These are phyloP conservation scores for Apophysomyces trapeziformis DNA, from an alignment of 371 early-diverging fungal species.

Conservation along the genomic window DNA sequence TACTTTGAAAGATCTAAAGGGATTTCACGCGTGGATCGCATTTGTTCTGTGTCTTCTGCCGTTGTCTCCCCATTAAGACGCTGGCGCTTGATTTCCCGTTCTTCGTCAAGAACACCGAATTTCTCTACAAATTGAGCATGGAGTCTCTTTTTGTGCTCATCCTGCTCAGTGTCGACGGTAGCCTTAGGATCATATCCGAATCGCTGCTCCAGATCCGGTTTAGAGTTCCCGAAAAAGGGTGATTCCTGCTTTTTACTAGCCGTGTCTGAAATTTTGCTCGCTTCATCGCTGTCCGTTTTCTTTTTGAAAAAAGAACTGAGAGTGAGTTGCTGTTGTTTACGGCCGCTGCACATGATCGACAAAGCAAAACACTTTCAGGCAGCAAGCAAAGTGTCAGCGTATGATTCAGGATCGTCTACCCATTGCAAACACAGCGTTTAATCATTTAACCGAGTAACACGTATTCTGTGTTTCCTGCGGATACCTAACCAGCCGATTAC, in stretches of 20 bases:
- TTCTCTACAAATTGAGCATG: slow-evolving; percentile 34
- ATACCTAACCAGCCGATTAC: no score
- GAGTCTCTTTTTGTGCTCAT: slow-evolving; percentile 15
- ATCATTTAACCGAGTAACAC: no score
- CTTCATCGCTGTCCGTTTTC: slow-evolving; percentile 3
- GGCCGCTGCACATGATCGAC: slow-evolving; percentile 21
- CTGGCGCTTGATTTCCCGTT: slow-evolving; percentile 20
- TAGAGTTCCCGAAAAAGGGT: neutral
- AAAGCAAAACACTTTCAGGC: slow-evolving; percentile 7
- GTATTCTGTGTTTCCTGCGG: no score
- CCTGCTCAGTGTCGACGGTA: neutral
- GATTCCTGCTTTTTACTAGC: neutral
- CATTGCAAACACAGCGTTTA: no score
- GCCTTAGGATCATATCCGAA: slow-evolving; percentile 12
- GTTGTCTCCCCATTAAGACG: slow-evolving; percentile 15
- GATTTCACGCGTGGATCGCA: neutral
- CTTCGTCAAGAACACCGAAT: slow-evolving; percentile 29
- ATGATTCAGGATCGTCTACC: no score
- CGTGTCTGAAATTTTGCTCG: neutral
- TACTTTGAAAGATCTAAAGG: neutral
- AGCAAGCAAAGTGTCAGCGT: no score
- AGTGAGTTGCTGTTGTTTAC: slow-evolving; percentile 28
- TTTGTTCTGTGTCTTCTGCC: slow-evolving; percentile 1
- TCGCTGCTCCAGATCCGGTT: slow-evolving; percentile 6
- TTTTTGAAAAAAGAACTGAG: slow-evolving; percentile 33